Conservation (phyloP, 345 rosid genomes). For the Eucalyptus pauciflora region DNA sequence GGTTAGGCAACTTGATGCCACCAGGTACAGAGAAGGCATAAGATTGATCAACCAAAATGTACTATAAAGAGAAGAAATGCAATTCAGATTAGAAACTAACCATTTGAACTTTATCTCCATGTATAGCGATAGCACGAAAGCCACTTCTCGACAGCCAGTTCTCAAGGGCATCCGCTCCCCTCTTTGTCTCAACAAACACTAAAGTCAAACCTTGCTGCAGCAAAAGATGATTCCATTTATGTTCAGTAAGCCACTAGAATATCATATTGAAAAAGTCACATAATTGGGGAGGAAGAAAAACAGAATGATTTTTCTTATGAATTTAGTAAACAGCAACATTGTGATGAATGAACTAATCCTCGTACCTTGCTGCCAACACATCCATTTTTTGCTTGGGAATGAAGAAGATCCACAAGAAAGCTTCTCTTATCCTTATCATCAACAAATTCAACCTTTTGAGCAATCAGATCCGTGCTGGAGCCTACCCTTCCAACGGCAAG, state of each 20-base stretch:
- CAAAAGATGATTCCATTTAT: background rate
- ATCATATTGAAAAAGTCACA: background rate
- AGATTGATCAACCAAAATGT: background rate
- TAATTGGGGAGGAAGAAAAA: background rate
- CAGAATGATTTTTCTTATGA: background rate
- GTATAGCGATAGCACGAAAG: conserved; percentile 33
- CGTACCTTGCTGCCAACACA: conserved; percentile 8
- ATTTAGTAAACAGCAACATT: background rate
- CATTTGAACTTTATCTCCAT: conserved; percentile 45
- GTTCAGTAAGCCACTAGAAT: background rate
- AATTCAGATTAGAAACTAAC: background rate
- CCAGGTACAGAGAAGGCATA: background rate
- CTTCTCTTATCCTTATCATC: conserved; percentile 30
- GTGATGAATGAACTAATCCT: background rate
- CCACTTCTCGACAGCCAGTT: conserved; percentile 21
- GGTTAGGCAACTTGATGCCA: background rate
- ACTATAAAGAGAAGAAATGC: background rate
- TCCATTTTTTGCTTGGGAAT: background rate
- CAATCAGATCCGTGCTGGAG: conserved; percentile 34
- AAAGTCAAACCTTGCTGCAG: conserved; percentile 34
- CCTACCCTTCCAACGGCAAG: conserved; percentile 44
- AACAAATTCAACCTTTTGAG: conserved; percentile 33
- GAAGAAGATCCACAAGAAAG: conserved; percentile 21
- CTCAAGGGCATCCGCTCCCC: conserved; percentile 45
- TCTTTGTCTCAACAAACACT: conserved; percentile 46